Percentiles rank a stretch among this genome's conserved stretches.
These are phyloP conservation scores for Areca catechu DNA, from an alignment of 176 grass and related monocot species.

Conservation along the genomic window DNA sequence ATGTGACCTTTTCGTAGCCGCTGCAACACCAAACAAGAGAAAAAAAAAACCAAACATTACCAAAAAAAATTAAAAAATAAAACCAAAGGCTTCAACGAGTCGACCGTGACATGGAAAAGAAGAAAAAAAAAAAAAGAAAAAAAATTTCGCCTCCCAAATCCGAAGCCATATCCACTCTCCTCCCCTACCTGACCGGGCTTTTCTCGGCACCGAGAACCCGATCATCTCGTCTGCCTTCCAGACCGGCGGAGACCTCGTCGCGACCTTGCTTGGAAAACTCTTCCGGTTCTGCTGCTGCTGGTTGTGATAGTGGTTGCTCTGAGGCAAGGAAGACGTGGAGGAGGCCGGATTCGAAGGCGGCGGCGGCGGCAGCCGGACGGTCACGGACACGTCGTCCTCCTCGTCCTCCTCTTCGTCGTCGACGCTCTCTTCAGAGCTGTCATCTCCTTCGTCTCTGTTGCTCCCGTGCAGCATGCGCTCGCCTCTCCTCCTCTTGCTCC, in stretches of 20 bases:
- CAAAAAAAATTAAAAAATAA: too few species aligned
- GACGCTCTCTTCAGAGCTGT: constrained; percentile 78
- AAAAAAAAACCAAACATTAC: not conserved
- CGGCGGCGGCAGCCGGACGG: constrained; percentile 48
- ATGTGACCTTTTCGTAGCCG: constrained; percentile 59
- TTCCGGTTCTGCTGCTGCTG: constrained; percentile 50
- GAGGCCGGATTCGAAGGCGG: constrained; percentile 28
- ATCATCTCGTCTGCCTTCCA: constrained; percentile 97
- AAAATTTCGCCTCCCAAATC: not conserved
- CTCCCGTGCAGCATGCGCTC: constrained; percentile 18
- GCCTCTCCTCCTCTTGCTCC: constrained; percentile 29
- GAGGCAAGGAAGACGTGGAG: constrained; percentile 27
- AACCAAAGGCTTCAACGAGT: constrained; percentile 8
- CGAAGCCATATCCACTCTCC: not conserved
- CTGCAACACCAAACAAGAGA: constrained; percentile 25
- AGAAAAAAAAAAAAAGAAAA: constrained; percentile 8
- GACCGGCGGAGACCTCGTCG: constrained; percentile 25
- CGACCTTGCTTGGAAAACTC: constrained; percentile 24
- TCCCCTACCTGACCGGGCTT: constrained; percentile 69
- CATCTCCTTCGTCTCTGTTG: constrained; percentile 50
- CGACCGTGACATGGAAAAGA: not conserved
- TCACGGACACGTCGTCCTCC: constrained; percentile 46
- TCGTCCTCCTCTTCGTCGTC: constrained; percentile 70
- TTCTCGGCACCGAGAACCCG: constrained; percentile 77
- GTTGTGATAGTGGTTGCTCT: constrained; percentile 26